phyloP scores from a whole-genome alignment of 306 rosid species.

The Dryas octopetala region DNA sequence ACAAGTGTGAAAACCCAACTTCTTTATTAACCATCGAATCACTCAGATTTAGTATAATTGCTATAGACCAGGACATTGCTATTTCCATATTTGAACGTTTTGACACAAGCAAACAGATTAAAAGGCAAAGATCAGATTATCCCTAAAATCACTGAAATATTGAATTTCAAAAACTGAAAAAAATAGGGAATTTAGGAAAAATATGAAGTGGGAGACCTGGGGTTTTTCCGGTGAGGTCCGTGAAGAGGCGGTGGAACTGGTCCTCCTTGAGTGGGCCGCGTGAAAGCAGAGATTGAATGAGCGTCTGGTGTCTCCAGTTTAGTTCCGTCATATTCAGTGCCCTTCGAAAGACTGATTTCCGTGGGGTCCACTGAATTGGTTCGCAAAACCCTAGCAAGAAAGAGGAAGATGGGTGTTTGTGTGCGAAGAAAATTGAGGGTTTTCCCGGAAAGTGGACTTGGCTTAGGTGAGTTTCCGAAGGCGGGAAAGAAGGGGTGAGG shows the following conservation, averaged over 20 bases:
- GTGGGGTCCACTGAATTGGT: background rate
- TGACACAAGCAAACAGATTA: background rate
- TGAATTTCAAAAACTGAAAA: background rate
- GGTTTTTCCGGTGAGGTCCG: slow-evolving; percentile 59
- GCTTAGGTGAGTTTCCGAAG: background rate
- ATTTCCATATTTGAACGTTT: background rate
- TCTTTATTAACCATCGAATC: too few relatives aligned
- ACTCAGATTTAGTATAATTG: too few relatives aligned
- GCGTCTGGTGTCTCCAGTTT: slow-evolving; percentile 60
- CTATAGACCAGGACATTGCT: too few relatives aligned
- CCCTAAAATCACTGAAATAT: background rate
- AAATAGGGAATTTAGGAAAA: background rate
- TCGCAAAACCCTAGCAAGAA: background rate
- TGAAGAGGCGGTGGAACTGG: slow-evolving; percentile 60
- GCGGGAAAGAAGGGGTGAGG: slow-evolving; percentile 13
- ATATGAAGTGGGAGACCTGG: slow-evolving; percentile 50
- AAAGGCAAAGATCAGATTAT: background rate
- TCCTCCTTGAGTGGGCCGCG: slow-evolving; percentile 78
- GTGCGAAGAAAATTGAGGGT: background rate
- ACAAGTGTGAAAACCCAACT: background rate
- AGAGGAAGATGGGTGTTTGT: background rate
- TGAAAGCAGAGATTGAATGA: slow-evolving; percentile 77
- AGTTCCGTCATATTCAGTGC: slow-evolving; percentile 44
- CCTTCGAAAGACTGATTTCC: slow-evolving; percentile 34
- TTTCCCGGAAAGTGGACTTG: background rate